Percentiles rank a stretch among this genome's conserved stretches.
Conservation (phyloP, 2,329 filamentous ascomycete species). For the Macrophomina phaseolina region DNA sequence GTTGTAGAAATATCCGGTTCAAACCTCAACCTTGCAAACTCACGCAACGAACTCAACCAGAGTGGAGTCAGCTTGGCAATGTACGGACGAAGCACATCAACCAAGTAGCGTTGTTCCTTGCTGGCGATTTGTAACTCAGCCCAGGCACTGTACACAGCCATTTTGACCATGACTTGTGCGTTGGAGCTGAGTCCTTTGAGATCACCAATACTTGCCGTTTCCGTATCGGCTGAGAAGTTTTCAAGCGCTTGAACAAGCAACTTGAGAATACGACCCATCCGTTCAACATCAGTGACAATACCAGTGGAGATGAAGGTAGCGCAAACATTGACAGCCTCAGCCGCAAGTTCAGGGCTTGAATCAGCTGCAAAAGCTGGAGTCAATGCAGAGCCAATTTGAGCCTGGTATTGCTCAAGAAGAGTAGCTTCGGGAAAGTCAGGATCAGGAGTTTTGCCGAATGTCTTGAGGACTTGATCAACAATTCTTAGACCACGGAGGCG, state of each 20-base stretch:
- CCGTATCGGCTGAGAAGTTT: slow-evolving; percentile 83
- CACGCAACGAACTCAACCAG: slow-evolving; percentile 90
- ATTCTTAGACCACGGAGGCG: slow-evolving; percentile 92
- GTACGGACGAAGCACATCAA: slow-evolving; percentile 87
- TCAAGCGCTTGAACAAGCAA: slow-evolving; percentile 88
- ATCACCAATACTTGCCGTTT: slow-evolving; percentile 88
- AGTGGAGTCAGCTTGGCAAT: slow-evolving; percentile 88
- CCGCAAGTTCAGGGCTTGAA: slow-evolving; percentile 92
- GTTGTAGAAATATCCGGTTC: slow-evolving; percentile 91
- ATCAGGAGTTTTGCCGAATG: slow-evolving; percentile 96
- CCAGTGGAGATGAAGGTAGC: slow-evolving; percentile 97
- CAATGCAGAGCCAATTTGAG: slow-evolving; percentile 94
- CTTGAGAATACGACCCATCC: slow-evolving; percentile 98
- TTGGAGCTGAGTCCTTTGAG: slow-evolving; percentile 92
- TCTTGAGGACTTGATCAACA: slow-evolving; percentile 86
- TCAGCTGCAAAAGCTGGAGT: slow-evolving; percentile 96
- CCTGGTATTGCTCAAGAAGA: slow-evolving; percentile 96
- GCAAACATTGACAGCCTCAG: slow-evolving; percentile 95
- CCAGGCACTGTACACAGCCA: slow-evolving; percentile 96
- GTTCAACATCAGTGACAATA: slow-evolving; percentile 94
- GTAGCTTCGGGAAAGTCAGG: slow-evolving; percentile 98
- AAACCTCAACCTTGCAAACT: slow-evolving; percentile 91
- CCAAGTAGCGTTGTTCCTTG: slow-evolving; percentile 85
- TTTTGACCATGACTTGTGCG: slow-evolving; percentile 97
- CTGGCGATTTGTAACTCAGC: slow-evolving; percentile 96